phyloP scores from a whole-genome alignment of 2,329 filamentous ascomycete genomes.

The Colletotrichum musae region DNA sequence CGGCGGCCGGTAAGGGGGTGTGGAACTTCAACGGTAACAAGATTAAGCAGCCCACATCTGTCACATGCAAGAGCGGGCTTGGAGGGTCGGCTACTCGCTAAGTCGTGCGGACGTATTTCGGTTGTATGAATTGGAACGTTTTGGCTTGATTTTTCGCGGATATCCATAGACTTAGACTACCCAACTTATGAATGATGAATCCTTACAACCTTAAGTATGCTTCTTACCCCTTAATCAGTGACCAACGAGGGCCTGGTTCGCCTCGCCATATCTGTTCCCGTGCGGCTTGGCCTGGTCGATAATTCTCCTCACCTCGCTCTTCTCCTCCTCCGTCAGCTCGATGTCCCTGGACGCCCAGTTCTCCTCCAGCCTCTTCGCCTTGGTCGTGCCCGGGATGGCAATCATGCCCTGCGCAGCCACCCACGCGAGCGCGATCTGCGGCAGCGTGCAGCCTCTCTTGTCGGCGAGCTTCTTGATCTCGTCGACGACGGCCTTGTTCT shows the following conservation, averaged over 20 bases:
- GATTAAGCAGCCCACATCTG: conserved; percentile 40
- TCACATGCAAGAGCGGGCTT: conserved; percentile 37
- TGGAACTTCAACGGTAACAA: conserved; percentile 40
- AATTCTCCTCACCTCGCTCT: conserved; percentile 54
- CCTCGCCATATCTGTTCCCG: conserved; percentile 51
- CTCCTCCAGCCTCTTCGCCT: conserved; percentile 54
- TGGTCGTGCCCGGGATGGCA: conserved; percentile 62
- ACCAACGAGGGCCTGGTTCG: conserved; percentile 36
- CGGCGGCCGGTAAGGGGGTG: conserved; percentile 17
- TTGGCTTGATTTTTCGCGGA: background rate
- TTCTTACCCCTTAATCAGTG: conserved; percentile 12
- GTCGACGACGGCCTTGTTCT: conserved; percentile 57
- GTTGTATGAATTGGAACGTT: background rate
- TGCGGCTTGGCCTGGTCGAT: conserved; percentile 54
- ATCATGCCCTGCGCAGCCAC: conserved; percentile 58
- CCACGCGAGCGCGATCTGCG: conserved; percentile 57
- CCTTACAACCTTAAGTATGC: no score
- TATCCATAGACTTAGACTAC: background rate
- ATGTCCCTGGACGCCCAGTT: conserved; percentile 56
- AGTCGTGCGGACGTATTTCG: background rate
- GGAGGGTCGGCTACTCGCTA: conserved; percentile 24
- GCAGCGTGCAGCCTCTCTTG: conserved; percentile 50
- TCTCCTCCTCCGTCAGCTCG: conserved; percentile 54
- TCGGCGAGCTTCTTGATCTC: conserved; percentile 57
- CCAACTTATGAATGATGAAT: background rate